Evolutionary conservation across 495 filamentous ascomycete genomes (phyloP), one percentile per base, ranked within the genome.

Genomic region (Neurospora tetrasperma): DNA sequence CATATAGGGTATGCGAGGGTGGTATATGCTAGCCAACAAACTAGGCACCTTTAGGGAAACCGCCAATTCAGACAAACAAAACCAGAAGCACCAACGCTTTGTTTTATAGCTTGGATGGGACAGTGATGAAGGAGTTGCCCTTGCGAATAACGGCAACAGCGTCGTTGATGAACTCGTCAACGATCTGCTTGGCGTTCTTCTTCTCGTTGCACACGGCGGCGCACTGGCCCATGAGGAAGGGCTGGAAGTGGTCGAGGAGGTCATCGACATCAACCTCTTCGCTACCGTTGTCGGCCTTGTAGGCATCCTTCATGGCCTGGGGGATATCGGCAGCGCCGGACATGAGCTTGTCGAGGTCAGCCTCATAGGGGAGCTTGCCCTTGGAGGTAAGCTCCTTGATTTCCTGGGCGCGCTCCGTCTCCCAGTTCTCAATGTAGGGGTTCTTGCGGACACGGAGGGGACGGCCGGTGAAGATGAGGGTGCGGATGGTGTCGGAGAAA

Each of bases 381-480:
- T 95, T 91, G 77, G 87, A 77, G 10, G 94, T 96, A 66, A 98
- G 89, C 76, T 95, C 86, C 86, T 94, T 96, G 83, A 99, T 97
- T 84, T 99, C 96, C 14, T 88, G 83, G 70, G 85, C 81, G 75
- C 96, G 91, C 85, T 97, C 94, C 79, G 92, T 90, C 85, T 99
- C 96, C 96, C 96, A 99, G 86, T 97, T 93, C 78, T 88, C 72
- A 78, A 99, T 98, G 82, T 98, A 99, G 9, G 89, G 77, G 84
- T 98, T 99, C 76, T 89, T 94, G 75, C 94, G 91, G 72, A 99
- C 96, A 74, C 96, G 92, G 73, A 99, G 86, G 48, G 96, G 96
- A 66, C 96, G 93, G 70, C 96, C 94, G 73, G 96, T 99, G 88
- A 98, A 99, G 83, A 99, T 99, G 76, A 98, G 93, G 23, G 96